phyloP scores from a whole-genome alignment of 1,284 basidiomycete species.

The Sporisorium iseilematis-ciliati region DNA sequence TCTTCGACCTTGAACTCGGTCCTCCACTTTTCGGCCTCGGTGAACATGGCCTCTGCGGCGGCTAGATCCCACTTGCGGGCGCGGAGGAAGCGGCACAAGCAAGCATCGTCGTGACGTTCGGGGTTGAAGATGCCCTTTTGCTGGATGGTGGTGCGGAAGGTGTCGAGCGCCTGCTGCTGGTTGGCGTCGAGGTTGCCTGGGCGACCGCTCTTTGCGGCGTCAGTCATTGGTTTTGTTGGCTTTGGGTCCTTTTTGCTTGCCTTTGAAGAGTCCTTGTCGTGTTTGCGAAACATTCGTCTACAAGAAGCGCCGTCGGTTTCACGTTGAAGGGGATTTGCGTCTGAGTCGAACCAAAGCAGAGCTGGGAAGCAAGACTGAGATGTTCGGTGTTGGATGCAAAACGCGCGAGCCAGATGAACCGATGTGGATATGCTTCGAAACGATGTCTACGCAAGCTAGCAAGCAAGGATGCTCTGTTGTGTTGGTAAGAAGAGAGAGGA shows the following conservation, averaged over 20 bases:
- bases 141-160: conserved; percentile 61
- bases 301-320: neutral
- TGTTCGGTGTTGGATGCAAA: neutral
- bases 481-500: too few relatives aligned
- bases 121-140: conserved; percentile 63
- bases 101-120: conserved; percentile 67
- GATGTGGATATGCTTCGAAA: neutral
- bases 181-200: conserved; percentile 64
- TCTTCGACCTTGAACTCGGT: conserved; percentile 89
- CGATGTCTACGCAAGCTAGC: too few relatives aligned
- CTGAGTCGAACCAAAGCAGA: conserved; percentile 4
- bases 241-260: conserved; percentile 55
- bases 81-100: conserved; percentile 78
- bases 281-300: conserved; percentile 49
- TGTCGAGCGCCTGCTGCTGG: conserved; percentile 61
- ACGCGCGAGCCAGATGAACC: neutral
- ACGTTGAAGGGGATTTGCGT: neutral
- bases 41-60: conserved; percentile 86
- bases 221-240: conserved; percentile 29
- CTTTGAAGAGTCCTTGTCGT: conserved; percentile 50
- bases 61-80: conserved; percentile 91
- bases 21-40: conserved; percentile 88
- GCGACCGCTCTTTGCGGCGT: conserved; percentile 51
- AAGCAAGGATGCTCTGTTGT: too few relatives aligned
- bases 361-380: neutral